A percentile compares a stretch with the other conserved stretches of the same genome.
Evolutionary conservation across 2,329 filamentous ascomycete species (phyloP).

Genomic region (Dactylellina cionopaga): DNA sequence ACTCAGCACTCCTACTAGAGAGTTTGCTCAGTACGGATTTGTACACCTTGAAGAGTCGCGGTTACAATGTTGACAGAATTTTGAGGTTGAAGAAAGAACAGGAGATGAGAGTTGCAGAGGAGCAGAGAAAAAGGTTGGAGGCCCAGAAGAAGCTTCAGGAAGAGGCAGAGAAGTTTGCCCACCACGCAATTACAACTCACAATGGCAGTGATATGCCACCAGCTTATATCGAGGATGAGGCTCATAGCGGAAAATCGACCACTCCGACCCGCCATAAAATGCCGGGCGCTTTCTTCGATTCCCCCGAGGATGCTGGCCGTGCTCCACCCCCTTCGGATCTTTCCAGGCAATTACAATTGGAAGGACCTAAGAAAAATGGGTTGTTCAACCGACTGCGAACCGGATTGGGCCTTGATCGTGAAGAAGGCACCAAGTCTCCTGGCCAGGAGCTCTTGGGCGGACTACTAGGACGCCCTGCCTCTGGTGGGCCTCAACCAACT

Average conservation of each 20-base stretch:
- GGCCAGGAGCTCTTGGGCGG: constrained; percentile 35
- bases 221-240: constrained; percentile 13
- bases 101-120: constrained; percentile 86
- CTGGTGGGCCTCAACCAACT: constrained; percentile 35
- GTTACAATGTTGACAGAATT: constrained; percentile 97
- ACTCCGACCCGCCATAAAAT: constrained; percentile 45
- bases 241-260: constrained; percentile 10
- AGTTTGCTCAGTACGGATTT: constrained; percentile 81
- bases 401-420: constrained; percentile 40
- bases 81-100: constrained; percentile 81
- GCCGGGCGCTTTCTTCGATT: constrained; percentile 50
- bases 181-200: constrained; percentile 4
- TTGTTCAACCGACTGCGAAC: constrained; percentile 44
- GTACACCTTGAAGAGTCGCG: constrained; percentile 80
- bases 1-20: constrained; percentile 89
- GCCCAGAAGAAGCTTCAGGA: constrained; percentile 76
- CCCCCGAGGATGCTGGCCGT: constrained; percentile 31
- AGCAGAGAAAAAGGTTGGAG: constrained; percentile 77
- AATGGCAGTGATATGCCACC: constrained; percentile 5
- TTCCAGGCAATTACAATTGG: constrained; percentile 7
- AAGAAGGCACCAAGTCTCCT: constrained; percentile 3
- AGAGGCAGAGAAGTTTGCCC: constrained; percentile 65
- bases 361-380: constrained; percentile 20
- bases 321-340: constrained; percentile 9
- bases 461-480: constrained; percentile 19